Evolutionary conservation across 139 green algal genomes (phyloP), one percentile per base, ranked within the genome.

Genomic region (Picocystis salinarum): DNA sequence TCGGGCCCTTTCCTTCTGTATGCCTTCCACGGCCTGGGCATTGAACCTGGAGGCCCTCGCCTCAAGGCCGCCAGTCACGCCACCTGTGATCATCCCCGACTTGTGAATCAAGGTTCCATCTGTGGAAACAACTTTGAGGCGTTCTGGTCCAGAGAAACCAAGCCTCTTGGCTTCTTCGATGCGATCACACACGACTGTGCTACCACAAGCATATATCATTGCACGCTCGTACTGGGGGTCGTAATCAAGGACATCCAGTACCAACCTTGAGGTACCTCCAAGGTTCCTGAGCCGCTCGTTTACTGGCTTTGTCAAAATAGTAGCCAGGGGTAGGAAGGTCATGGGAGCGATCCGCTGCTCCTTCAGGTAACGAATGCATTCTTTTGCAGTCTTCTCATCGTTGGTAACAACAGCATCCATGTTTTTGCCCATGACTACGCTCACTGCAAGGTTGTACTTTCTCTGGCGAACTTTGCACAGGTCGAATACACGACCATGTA

Each of bases 401-500:
- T 91, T 75, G 26, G 91, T 76, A 17, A 95, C 61, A 28, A 98
- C 61, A 6, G 60, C 68, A 64, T 98, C 87, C 53, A 94, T 74
- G 45, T 93, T 56, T 4, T 53, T 57, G 18, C 77, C 80, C 64
- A 93, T 67, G 27, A 69, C 75, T 36, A 92, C 77, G 5, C 74
- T 61, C 39, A 95, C 48, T 3, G 85, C 87, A 42, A 93, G 42
- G 42, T 83, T 71, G 67, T 91, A 93, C 46, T 71, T 68, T 4
- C 56, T 50, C 45, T 85, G 61, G 1, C 62, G 70, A 7, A 85
- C 68, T 30, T 69, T 62, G 26, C 67, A 73, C 46, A 95, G 67
- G 20, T 91, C 69, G 2, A 61, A 70, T 49, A 93, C 53, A n/a
- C 71, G 65, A 0, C 85, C 85, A 40, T 79, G 61, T 20, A 94